phyloP scores from a whole-genome alignment of 2,329 filamentous ascomycete genomes.

The Fusarium sp. region DNA sequence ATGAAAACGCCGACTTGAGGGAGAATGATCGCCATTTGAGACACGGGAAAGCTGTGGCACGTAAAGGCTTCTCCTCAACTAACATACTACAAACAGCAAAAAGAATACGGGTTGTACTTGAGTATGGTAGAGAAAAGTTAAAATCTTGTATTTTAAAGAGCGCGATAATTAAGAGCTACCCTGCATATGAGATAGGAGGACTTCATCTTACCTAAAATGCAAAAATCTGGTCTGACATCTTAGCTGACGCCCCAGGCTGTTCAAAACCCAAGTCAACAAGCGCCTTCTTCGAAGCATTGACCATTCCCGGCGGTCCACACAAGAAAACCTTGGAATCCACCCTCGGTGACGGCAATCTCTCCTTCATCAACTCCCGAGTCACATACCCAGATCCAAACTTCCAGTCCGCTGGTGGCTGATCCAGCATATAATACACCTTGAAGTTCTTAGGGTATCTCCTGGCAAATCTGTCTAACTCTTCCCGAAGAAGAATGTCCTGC shows the following conservation, averaged over 20 bases:
- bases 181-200: not conserved
- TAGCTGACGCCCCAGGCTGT: slow-evolving; percentile 59
- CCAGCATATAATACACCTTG: slow-evolving; percentile 65
- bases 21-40: not conserved
- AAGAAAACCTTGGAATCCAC: slow-evolving; percentile 63
- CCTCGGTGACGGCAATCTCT: slow-evolving; percentile 59
- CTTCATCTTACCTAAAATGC: not conserved
- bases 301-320: slow-evolving; percentile 70
- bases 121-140: too few species aligned
- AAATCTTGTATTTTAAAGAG: too few species aligned
- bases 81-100: too few species aligned
- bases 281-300: slow-evolving; percentile 64
- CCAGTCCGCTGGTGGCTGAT: slow-evolving; percentile 59
- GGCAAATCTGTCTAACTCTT: slow-evolving; percentile 65
- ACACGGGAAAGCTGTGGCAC: not conserved
- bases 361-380: slow-evolving; percentile 59
- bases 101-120: too few species aligned
- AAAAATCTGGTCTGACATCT: slow-evolving; percentile 66
- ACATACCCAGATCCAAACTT: slow-evolving; percentile 60
- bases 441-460: slow-evolving; percentile 63
- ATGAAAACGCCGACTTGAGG: too few species aligned
- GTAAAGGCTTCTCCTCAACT: not conserved
- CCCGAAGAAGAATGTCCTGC: slow-evolving; percentile 67
- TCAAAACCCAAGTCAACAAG: slow-evolving; percentile 61
- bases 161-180: too few species aligned